Percentiles rank a stretch among this genome's conserved stretches.
phyloP scores from a whole-genome alignment of 1,284 basidiomycete genomes.

The Wallemia ichthyophaga region DNA sequence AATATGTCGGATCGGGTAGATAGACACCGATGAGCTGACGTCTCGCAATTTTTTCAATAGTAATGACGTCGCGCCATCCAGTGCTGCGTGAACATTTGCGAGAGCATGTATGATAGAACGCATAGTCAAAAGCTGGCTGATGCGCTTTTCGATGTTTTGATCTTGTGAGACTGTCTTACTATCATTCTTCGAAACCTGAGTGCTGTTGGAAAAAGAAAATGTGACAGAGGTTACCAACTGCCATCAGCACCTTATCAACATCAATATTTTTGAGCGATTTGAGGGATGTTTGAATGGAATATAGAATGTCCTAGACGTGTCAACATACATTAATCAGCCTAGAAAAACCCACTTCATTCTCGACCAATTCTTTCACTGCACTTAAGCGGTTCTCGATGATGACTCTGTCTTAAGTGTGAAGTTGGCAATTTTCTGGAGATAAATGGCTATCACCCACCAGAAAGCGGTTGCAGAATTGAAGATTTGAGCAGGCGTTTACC shows the following conservation, averaged over 20 bases:
- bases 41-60: slow-evolving; percentile 31
- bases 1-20: neutral
- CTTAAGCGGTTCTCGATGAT: slow-evolving; percentile 52
- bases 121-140: slow-evolving; percentile 42
- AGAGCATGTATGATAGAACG: slow-evolving; percentile 35
- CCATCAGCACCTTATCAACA: slow-evolving; percentile 54
- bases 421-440: no score
- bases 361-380: slow-evolving; percentile 26
- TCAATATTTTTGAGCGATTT: slow-evolving; percentile 25
- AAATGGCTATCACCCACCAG: slow-evolving; percentile 19
- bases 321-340: no score
- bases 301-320: slow-evolving; percentile 2
- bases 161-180: slow-evolving; percentile 17
- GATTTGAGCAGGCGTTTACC: slow-evolving; percentile 42
- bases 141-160: slow-evolving; percentile 33
- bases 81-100: slow-evolving; percentile 28
- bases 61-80: slow-evolving; percentile 27
- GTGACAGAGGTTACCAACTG: slow-evolving; percentile 19
- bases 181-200: slow-evolving; percentile 25
- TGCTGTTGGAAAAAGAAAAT: neutral
- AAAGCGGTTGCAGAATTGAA: slow-evolving; percentile 55
- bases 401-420: slow-evolving; percentile 20
- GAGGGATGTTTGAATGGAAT: slow-evolving; percentile 2
- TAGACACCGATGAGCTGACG: slow-evolving; percentile 16
- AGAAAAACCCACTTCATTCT: slow-evolving; percentile 2